Percentiles rank a stretch among this genome's conserved stretches.
phyloP scores from a whole-genome alignment of 2,329 filamentous ascomycete genomes.

The Alternaria triticina region DNA sequence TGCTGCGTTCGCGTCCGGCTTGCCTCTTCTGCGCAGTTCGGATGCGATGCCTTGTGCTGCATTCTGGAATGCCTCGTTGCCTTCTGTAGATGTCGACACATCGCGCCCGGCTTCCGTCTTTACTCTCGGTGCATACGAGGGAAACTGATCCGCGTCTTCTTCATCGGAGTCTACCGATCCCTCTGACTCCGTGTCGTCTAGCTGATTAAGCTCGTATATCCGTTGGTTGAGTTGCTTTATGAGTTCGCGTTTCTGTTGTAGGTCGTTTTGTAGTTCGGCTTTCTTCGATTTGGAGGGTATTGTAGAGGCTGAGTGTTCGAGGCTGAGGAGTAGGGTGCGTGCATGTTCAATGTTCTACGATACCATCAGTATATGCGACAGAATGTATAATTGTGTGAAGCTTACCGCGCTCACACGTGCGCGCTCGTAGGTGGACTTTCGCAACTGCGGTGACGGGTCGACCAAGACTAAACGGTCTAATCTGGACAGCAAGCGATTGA shows the following conservation, averaged over 20 bases:
- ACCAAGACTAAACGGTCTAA: constrained; percentile 70
- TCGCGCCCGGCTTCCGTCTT: constrained; percentile 43
- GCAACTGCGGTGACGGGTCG: constrained; percentile 64
- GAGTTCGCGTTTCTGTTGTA: constrained; percentile 69
- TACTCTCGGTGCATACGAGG: constrained; percentile 52
- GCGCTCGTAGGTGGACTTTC: constrained; percentile 70
- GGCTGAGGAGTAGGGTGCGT: constrained; percentile 68
- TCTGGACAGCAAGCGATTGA: constrained; percentile 69
- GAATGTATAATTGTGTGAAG: constrained; percentile 5
- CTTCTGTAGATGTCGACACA: constrained; percentile 31
- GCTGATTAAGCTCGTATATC: constrained; percentile 71
- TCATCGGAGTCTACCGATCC: constrained; percentile 48
- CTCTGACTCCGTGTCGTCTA: constrained; percentile 50
- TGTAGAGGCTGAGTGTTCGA: constrained; percentile 72
- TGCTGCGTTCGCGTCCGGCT: constrained; percentile 22
- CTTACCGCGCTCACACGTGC: constrained; percentile 63
- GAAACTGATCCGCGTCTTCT: constrained; percentile 52
- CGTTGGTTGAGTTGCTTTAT: constrained; percentile 71
- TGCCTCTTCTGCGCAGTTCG: constrained; percentile 41
- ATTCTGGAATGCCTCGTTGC: constrained; percentile 42
- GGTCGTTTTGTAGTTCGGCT: constrained; percentile 66
- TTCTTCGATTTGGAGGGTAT: constrained; percentile 55
- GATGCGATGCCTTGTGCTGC: constrained; percentile 45
- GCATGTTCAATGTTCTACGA: constrained; percentile 74
- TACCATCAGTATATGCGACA: not conserved